Evolutionary conservation across 495 filamentous ascomycete genomes (phyloP).

Genomic region (Immersiella caudata): DNA sequence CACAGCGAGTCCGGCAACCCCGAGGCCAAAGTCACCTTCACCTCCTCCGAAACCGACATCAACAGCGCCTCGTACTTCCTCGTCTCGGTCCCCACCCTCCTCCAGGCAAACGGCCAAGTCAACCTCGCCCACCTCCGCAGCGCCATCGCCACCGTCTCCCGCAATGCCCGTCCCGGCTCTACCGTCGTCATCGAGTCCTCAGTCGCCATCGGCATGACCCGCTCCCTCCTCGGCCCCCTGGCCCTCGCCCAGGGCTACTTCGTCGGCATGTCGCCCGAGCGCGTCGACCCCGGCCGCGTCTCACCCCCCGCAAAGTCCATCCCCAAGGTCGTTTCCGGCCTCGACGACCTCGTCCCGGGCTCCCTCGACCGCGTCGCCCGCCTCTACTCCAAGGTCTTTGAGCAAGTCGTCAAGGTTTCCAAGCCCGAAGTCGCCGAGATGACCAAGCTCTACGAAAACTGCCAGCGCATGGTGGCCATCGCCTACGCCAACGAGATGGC

Average conservation of each 20-base stretch:
- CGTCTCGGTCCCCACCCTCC: conserved; percentile 43
- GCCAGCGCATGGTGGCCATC: conserved; percentile 45
- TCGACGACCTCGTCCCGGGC: conserved; percentile 30
- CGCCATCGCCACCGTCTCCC: conserved; percentile 36
- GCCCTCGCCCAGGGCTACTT: conserved; percentile 29
- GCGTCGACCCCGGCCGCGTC: conserved; percentile 43
- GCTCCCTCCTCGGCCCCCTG: conserved; percentile 37
- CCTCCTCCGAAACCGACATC: conserved; percentile 30
- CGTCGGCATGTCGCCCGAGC: conserved; percentile 45
- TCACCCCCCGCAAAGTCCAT: conserved; percentile 32
- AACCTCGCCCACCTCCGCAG: conserved; percentile 37
- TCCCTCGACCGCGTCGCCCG: conserved; percentile 36
- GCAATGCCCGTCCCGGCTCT: conserved; percentile 33
- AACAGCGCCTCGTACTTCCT: conserved; percentile 39
- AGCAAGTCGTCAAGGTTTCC: conserved; percentile 39
- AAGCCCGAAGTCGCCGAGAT: conserved; percentile 47
- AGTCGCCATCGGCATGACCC: conserved; percentile 46
- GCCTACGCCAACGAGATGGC: conserved; percentile 49
- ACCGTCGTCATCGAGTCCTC: conserved; percentile 44
- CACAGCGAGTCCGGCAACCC: conserved; percentile 17
- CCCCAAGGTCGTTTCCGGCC: conserved; percentile 43
- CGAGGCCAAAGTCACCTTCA: conserved; percentile 25
- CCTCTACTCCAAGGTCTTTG: conserved; percentile 40
- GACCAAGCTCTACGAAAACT: conserved; percentile 49
- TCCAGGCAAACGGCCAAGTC: conserved; percentile 36